phyloP scores from a whole-genome alignment of 192 early-diverging fungal species.

The Linderina pennispora region DNA sequence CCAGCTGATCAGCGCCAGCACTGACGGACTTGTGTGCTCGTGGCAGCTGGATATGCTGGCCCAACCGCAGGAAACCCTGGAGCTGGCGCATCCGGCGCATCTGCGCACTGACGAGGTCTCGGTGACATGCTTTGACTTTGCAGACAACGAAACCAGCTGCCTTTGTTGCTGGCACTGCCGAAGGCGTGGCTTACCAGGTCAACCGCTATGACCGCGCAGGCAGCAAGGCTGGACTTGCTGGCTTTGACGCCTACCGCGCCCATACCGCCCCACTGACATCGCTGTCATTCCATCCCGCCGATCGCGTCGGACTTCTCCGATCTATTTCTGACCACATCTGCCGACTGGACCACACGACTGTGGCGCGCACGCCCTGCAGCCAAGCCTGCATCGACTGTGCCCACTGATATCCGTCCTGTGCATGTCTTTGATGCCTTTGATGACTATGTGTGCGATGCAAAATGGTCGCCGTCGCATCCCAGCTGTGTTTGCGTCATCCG shows the following conservation, averaged over 20 bases:
- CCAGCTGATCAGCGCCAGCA: conserved; percentile 84
- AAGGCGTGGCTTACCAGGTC: conserved; percentile 88
- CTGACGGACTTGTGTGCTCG: conserved; percentile 93
- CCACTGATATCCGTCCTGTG: conserved; percentile 53
- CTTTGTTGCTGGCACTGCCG: conserved; percentile 96
- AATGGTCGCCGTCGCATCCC: conserved; percentile 98
- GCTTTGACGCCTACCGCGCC: conserved; percentile 75
- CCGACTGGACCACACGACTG: conserved; percentile 97
- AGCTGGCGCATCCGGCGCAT: conserved; percentile 69
- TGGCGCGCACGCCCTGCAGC: conserved; percentile 71
- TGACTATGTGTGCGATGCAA: conserved; percentile 97
- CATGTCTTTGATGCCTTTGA: conserved; percentile 88
- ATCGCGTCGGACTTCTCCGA: conserved; percentile 74
- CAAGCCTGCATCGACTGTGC: conserved; percentile 36
- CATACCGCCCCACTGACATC: conserved; percentile 87
- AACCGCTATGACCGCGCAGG: conserved; percentile 95
- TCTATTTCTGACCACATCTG: conserved; percentile 83
- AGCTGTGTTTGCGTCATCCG: conserved; percentile 85
- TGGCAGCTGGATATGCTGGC: conserved; percentile 99
- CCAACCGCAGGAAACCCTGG: conserved; percentile 86
- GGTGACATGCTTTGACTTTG: conserved; percentile 86
- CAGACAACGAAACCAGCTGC: conserved; percentile 85
- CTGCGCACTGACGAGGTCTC: conserved; percentile 89
- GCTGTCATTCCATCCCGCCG: conserved; percentile 88
- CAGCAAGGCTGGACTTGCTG: conserved; percentile 94